These are phyloP conservation scores for Trypanosoma conorhini DNA, from an alignment of 208 protist genomes.

Conservation along the genomic window DNA sequence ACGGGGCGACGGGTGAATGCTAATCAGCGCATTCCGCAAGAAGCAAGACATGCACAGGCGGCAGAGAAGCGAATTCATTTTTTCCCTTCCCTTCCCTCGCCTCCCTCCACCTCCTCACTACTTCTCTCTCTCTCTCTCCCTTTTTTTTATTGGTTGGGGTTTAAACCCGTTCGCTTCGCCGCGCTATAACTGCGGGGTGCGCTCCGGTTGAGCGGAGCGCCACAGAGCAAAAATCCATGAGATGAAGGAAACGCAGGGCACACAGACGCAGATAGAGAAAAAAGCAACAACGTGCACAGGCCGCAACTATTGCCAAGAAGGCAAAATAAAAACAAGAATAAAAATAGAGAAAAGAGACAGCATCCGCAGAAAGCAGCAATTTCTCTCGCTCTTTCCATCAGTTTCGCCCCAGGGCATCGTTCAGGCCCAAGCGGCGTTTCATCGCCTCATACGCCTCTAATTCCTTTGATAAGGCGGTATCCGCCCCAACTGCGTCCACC, in stretches of 20 bases:
- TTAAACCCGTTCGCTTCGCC: not conserved
- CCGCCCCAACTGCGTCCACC: not conserved
- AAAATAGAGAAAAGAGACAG: not conserved
- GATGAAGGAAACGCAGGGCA: not conserved
- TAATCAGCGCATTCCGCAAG: not conserved
- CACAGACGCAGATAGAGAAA: not conserved
- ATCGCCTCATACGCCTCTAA: conserved; percentile 26
- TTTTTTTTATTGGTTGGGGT: not conserved
- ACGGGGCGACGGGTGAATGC: not conserved
- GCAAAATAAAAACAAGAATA: not conserved
- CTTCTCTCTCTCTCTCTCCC: not conserved
- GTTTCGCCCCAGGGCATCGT: not conserved
- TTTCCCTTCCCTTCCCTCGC: not conserved
- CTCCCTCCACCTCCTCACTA: not conserved
- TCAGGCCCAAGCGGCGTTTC: conserved; percentile 13
- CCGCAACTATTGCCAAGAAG: not conserved
- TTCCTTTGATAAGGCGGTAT: conserved; percentile 7
- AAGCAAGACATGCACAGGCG: not conserved
- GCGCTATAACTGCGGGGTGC: not conserved
- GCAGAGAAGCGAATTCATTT: conserved; percentile 1
- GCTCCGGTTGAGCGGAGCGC: not conserved
- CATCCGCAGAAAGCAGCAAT: not conserved
- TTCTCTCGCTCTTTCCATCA: not conserved
- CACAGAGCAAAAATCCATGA: not conserved
- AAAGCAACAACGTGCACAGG: not conserved